These are phyloP conservation scores for Trichoderma atrobrunneum DNA, from an alignment of 2,329 filamentous ascomycete species.

Conservation along the genomic window DNA sequence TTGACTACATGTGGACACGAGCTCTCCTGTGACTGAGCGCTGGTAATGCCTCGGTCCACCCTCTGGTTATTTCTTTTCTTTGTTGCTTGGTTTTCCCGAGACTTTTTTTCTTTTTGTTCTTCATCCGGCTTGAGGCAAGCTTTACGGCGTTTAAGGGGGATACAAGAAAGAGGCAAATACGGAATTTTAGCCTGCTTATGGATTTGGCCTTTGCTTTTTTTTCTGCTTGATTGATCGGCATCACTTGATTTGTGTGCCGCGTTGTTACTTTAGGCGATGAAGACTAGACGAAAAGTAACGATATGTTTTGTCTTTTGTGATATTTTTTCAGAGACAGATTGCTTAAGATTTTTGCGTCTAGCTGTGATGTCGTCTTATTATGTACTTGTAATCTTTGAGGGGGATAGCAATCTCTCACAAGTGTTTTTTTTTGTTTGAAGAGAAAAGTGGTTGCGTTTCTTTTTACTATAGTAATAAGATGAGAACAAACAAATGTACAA, in stretches of 20 bases:
- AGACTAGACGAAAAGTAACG: conserved; percentile 19
- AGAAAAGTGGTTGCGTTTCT: neutral
- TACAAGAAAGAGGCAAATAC: neutral
- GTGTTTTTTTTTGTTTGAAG: neutral
- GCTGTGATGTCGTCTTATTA: neutral
- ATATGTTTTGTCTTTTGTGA: neutral
- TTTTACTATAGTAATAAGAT: neutral
- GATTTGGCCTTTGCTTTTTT: neutral
- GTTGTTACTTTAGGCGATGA: neutral
- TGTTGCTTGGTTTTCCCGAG: neutral
- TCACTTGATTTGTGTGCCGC: neutral
- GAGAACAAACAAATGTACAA: neutral
- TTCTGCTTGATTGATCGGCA: neutral
- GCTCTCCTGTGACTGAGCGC: neutral
- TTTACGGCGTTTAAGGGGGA: conserved; percentile 3
- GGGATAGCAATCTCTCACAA: neutral
- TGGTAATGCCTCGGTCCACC: neutral
- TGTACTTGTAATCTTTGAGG: neutral
- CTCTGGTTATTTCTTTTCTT: neutral
- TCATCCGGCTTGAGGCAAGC: neutral
- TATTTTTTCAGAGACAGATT: conserved; percentile 2
- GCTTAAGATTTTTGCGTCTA: neutral
- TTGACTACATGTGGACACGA: neutral
- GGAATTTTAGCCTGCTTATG: conserved; percentile 2
- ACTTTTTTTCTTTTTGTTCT: neutral